phyloP scores from a whole-genome alignment of 495 filamentous ascomycete genomes.

The Immersiella caudata region DNA sequence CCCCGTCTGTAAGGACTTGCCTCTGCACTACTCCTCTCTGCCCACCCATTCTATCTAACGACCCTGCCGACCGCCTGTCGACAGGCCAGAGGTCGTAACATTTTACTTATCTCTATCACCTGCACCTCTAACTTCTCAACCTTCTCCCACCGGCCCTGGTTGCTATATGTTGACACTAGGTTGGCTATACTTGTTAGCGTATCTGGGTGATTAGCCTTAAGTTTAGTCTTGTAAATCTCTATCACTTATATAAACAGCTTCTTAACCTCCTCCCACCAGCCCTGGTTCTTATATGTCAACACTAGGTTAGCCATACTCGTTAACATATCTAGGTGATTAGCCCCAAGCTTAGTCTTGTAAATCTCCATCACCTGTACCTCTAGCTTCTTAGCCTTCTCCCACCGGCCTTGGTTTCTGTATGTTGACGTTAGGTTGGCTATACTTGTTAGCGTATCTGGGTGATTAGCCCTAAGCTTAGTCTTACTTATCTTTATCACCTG shows the following conservation, averaged over 20 bases:
- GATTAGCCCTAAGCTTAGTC: conserved; percentile 14
- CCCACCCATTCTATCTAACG: too few relatives aligned
- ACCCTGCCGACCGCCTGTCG: too few relatives aligned
- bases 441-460: conserved; percentile 11
- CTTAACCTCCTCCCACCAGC: conserved; percentile 13
- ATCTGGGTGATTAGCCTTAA: conserved; percentile 28
- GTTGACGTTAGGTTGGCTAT: conserved; percentile 19
- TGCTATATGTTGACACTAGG: conserved; percentile 14
- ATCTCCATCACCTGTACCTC: background rate
- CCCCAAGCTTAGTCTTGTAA: conserved; percentile 25
- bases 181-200: conserved; percentile 20
- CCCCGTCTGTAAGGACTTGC: too few relatives aligned
- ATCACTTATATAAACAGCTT: conserved; percentile 6
- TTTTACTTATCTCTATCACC: background rate
- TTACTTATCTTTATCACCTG: conserved; percentile 12
- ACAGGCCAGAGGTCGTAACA: too few relatives aligned
- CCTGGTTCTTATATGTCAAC: conserved; percentile 19
- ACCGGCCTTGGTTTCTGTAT: background rate
- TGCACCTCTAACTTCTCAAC: background rate
- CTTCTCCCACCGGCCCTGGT: conserved; percentile 15
- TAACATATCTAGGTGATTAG: conserved; percentile 21
- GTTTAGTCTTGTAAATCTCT: conserved; percentile 36
- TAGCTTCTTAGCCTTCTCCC: conserved; percentile 13
- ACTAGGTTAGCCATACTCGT: conserved; percentile 27
- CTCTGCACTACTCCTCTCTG: too few relatives aligned